Percentiles rank a stretch among this genome's conserved stretches.
These are phyloP conservation scores for Pigoraptor vietnamica DNA, from an alignment of 78 protist species.

Conservation along the genomic window DNA sequence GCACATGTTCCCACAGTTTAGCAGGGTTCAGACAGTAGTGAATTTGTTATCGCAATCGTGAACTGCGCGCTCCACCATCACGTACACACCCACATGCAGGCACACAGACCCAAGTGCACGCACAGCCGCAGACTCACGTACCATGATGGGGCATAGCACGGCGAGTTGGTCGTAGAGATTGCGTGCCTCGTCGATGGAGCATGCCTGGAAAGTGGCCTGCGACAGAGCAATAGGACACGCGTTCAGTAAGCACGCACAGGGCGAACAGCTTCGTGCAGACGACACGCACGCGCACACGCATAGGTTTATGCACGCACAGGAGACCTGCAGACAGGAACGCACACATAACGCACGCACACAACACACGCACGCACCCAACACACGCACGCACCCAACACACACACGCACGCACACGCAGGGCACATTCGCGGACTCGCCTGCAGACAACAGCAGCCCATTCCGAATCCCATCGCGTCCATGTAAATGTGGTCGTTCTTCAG, in stretches of 20 bases:
- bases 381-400: no score
- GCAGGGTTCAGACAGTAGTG: not conserved
- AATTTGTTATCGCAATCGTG: not conserved
- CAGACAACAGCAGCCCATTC: conserved; percentile 96
- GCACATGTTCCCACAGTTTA: no score
- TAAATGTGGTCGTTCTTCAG: conserved; percentile 60
- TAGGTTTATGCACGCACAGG: no score
- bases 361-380: no score
- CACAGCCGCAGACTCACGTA: not conserved
- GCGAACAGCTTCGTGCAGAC: not conserved
- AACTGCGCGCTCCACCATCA: not conserved
- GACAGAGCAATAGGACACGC: not conserved
- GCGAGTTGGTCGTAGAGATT: conserved; percentile 84
- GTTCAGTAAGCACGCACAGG: not conserved
- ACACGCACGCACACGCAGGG: no score
- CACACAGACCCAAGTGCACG: not conserved
- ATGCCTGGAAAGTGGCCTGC: conserved; percentile 79
- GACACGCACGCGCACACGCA: not conserved
- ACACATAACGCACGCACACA: no score
- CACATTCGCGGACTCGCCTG: no score
- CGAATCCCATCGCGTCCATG: conserved; percentile 98
- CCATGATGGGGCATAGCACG: conserved; percentile 47
- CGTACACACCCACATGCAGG: not conserved
- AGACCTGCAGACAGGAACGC: not conserved
- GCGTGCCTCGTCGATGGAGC: conserved; percentile 76